Evolutionary conservation across 176 grass and related monocot genomes (phyloP).

Genomic region (Secale cereale): DNA sequence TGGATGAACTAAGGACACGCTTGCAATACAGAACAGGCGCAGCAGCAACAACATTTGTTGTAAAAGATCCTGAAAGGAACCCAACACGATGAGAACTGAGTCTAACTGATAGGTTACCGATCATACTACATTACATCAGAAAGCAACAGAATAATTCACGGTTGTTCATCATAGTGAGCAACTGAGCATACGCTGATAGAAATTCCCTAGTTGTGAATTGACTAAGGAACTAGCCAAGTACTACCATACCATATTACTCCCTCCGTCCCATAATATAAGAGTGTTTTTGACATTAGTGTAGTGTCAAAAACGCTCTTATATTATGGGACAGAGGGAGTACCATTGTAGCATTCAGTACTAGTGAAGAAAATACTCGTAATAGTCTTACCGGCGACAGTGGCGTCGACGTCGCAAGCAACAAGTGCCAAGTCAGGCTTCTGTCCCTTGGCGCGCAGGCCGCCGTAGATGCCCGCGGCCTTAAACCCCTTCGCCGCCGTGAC

Average conservation of each 20-base stretch:
- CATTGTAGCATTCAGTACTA: neutral
- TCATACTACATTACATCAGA: neutral
- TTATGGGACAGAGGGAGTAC: no score
- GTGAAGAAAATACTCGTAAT: constrained; percentile 7
- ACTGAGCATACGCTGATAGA: neutral
- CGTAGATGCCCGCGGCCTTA: constrained; percentile 83
- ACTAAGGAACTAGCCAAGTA: neutral
- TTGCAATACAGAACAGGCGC: constrained; percentile 90
- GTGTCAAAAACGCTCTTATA: no score
- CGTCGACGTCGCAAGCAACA: constrained; percentile 83
- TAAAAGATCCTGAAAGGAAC: constrained; percentile 73
- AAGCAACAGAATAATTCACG: neutral
- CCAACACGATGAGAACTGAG: neutral
- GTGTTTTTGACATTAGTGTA: no score
- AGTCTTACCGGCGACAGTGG: constrained; percentile 57
- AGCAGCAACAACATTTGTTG: constrained; percentile 86
- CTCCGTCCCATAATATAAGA: no score
- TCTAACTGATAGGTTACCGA: neutral
- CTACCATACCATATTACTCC: no score
- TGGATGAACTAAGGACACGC: constrained; percentile 52
- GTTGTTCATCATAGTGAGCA: neutral
- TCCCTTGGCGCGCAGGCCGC: constrained; percentile 77
- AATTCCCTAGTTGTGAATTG: neutral
- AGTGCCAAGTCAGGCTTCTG: constrained; percentile 90
- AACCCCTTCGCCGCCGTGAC: constrained; percentile 82